Evolutionary conservation across 257 asterid genomes (phyloP), one percentile per base, ranked within the genome.

Genomic region (Rhazya stricta): DNA sequence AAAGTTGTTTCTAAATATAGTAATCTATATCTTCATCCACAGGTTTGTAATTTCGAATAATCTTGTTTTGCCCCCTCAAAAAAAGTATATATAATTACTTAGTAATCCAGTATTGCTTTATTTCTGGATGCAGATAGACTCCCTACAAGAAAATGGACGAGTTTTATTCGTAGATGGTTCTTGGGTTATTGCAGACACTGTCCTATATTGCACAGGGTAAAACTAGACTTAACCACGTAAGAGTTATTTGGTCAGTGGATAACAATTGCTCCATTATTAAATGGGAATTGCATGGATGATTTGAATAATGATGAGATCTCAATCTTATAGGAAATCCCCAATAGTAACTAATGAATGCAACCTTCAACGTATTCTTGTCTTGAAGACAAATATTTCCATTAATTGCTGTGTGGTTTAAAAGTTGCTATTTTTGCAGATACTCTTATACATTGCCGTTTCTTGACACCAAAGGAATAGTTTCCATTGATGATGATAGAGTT

Each of bases 151-250:
- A 81, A 89, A 91, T 77, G 98, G 98, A 50, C 79, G 76, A 51
- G 96, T 93, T 74, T 21, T 81, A 74, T 93, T 93, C 76, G 74
- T 61, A 19, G 94, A 93, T 76, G 93, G 92, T 62, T 84, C 91
- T 65, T 86, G 78, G 77, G 67, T 77, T 29, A 69, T 73, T 67
- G 97, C 97, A 23, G 96, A 93, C 83, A 85, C 96, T n/a, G 76
- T 93, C 77, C 84, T 93, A 77, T 93, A 93, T 71, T 89, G 96
- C 82, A 91, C 98, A 16, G 98, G 98, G 97, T 92, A 86, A 79
- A 43, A 63, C 41, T 9, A n/a, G 73, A 12, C 12, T 15, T 10
- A n/a, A n/a, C n/a, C n/a, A n/a, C n/a, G n/a, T n/a, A n/a, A n/a
- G n/a, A n/a, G n/a, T n/a, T n/a, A n/a, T n/a, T n/a, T n/a, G n/a